Conservation (phyloP, 2,329 filamentous ascomycete genomes). For the Sphaerulina populicola region DNA sequence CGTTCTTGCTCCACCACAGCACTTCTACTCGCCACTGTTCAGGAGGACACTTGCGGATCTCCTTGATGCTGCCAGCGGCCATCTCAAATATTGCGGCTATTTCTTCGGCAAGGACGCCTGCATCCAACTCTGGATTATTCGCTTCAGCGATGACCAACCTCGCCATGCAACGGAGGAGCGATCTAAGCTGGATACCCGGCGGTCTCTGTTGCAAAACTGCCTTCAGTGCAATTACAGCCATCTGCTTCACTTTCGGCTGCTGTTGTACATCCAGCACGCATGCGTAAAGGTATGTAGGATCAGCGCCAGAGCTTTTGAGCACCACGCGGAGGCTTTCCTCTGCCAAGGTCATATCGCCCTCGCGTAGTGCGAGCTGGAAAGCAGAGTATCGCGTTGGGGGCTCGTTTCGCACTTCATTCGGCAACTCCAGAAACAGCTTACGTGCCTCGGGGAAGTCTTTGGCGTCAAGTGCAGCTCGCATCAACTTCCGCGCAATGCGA, state of each 20-base stretch:
- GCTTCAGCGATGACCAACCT: conserved; percentile 42
- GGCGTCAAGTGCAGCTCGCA: conserved; percentile 58
- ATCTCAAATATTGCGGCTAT: conserved; percentile 50
- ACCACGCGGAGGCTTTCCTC: conserved; percentile 56
- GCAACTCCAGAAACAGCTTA: conserved; percentile 52
- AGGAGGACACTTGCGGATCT: conserved; percentile 31
- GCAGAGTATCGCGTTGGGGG: conserved; percentile 23
- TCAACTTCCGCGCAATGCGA: conserved; percentile 59
- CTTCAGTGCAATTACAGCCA: conserved; percentile 53
- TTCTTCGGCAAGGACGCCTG: conserved; percentile 36
- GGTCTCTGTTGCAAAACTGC: conserved; percentile 51
- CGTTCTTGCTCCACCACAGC: conserved; percentile 75
- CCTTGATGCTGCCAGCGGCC: conserved; percentile 41
- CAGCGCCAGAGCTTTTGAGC: conserved; percentile 44
- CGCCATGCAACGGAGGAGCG: conserved; percentile 53
- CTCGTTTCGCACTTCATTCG: conserved; percentile 30
- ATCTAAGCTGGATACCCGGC: conserved; percentile 50
- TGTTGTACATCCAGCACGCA: conserved; percentile 71
- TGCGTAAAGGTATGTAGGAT: conserved; percentile 63
- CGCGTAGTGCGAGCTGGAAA: conserved; percentile 26
- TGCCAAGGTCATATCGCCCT: conserved; percentile 40
- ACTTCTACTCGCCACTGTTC: conserved; percentile 52
- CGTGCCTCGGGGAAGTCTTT: conserved; percentile 49
- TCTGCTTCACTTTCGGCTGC: conserved; percentile 49
- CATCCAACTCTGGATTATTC: conserved; percentile 27